phyloP scores from a whole-genome alignment of 306 rosid species.

The Dalbergia cultrata region DNA sequence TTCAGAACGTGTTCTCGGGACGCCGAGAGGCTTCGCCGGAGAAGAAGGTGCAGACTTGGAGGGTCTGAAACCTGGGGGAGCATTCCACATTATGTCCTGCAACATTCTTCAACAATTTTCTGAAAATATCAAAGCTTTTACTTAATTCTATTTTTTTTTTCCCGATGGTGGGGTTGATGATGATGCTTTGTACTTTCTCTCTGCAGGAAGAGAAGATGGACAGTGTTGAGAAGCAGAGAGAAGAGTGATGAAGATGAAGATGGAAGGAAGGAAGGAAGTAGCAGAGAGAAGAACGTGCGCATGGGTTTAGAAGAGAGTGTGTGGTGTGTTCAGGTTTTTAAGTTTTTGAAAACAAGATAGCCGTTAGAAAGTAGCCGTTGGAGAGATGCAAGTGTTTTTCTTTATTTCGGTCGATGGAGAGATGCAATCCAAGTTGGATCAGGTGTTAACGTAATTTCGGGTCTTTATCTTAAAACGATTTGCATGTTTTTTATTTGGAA shows the following conservation, averaged over 20 bases:
- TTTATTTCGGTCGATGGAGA: too few relatives aligned
- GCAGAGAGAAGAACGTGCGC: constrained; percentile 1
- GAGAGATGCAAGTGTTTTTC: too few relatives aligned
- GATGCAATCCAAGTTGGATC: too few relatives aligned
- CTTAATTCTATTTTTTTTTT: background rate
- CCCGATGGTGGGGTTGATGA: background rate
- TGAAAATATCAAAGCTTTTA: background rate
- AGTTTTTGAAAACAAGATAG: constrained; percentile 46
- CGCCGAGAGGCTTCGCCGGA: constrained; percentile 87
- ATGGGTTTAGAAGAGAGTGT: constrained; percentile 28
- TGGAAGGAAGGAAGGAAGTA: background rate
- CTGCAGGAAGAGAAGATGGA: constrained; percentile 25
- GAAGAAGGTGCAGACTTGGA: constrained; percentile 97
- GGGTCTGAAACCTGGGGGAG: constrained; percentile 94
- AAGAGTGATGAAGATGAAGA: background rate
- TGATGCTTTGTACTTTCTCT: background rate
- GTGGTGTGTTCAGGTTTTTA: constrained; percentile 32
- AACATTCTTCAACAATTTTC: constrained; percentile 49
- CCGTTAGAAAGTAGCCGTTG: constrained; percentile 65
- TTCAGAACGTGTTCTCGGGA: constrained; percentile 80
- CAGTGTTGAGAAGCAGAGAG: constrained; percentile 21
- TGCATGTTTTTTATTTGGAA: background rate
- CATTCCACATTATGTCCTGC: constrained; percentile 91
- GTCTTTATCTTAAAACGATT: background rate
- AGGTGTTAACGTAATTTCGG: background rate